Base-by-base conservation (phyloP, 139 green algal genomes). In the Choricystis sp. region DNA sequence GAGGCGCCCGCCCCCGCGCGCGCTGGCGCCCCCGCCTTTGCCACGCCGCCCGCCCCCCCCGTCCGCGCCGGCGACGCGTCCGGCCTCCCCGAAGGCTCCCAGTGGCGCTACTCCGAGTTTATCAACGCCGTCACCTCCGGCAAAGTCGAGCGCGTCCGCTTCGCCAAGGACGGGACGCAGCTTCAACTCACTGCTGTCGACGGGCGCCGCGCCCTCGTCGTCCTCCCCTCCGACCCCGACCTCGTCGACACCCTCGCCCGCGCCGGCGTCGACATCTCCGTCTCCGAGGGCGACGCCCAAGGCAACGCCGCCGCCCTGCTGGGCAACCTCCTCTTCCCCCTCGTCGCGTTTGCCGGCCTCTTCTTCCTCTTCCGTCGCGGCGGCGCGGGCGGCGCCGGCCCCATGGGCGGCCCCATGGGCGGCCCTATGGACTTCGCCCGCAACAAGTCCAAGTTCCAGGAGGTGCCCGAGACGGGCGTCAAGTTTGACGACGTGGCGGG, bases 361-460 rank as follows among this genome's bases (percentile, higher is more conserved):
- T 98, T 98, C 84, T 93, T 98, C 74, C 86, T 99, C 29, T 99
- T 98, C 83, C 76, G 77, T 62, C 72, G 77, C 40, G 64, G 68
- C 29, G 70, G 70, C 26, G 61, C 66, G 26, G 72, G 65, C 57
- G 25, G 58, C 31, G 67, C 63, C 62, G 69, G 69, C 61, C 55
- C 62, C 24, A 66, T 67, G 24, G 73, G 85, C 62, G 90, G 90
- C 56, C 62, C 68, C 40, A 85, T 85, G 73, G 86, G 87, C 55
- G 92, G 92, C 56, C 87, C 94, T 62, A 96, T 99, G 94, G 94
- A 99, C 75, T 99, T 99, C 81, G 93, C 86, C 28, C 83, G 82
- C 68, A 87, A 72, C 68, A 97, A 98, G 82, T 89, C 77, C 70
- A 99, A 99, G 84, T 99, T 99, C 79, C 93, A 98, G 85, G 94